These are phyloP conservation scores for Xylaria acuta DNA, from an alignment of 495 filamentous ascomycete species.

Conservation along the genomic window DNA sequence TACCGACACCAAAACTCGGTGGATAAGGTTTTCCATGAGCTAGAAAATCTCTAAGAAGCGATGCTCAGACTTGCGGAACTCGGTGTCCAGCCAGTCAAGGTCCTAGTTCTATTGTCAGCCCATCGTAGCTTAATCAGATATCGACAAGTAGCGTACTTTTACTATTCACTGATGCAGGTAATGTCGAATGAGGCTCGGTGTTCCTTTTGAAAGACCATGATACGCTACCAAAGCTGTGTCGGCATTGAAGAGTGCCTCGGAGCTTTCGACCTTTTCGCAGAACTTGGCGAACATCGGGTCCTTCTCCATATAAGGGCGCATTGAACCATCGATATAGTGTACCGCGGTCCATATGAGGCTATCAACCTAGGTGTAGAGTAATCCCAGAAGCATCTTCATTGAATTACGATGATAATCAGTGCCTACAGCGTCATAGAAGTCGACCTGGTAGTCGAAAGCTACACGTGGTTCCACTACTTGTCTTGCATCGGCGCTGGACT, in stretches of 20 bases:
- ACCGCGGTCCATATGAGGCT: neutral
- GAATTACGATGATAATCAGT: too few species aligned
- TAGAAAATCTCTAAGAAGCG: neutral
- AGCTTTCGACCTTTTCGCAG: neutral
- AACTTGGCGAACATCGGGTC: slow-evolving; percentile 1
- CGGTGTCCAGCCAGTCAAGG: neutral
- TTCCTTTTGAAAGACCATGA: neutral
- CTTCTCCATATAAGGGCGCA: slow-evolving; percentile 9
- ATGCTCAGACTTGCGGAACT: neutral
- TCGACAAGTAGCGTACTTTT: neutral
- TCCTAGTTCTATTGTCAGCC: neutral
- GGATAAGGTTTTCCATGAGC: neutral
- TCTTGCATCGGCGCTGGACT: neutral
- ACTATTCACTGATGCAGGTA: neutral
- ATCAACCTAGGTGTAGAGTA: neutral
- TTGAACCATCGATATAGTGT: neutral
- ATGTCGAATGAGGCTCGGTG: neutral
- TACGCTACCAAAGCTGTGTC: neutral
- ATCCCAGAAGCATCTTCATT: neutral
- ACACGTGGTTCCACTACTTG: neutral
- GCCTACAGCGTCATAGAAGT: neutral
- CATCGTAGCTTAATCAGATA: neutral
- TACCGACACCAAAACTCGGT: neutral
- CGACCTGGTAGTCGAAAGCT: neutral
- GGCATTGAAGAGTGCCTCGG: slow-evolving; percentile 1